Evolutionary conservation across 768 basidiomycete genomes (phyloP), one percentile per base, ranked within the genome.

Genomic region (Boletellus ananiceps): DNA sequence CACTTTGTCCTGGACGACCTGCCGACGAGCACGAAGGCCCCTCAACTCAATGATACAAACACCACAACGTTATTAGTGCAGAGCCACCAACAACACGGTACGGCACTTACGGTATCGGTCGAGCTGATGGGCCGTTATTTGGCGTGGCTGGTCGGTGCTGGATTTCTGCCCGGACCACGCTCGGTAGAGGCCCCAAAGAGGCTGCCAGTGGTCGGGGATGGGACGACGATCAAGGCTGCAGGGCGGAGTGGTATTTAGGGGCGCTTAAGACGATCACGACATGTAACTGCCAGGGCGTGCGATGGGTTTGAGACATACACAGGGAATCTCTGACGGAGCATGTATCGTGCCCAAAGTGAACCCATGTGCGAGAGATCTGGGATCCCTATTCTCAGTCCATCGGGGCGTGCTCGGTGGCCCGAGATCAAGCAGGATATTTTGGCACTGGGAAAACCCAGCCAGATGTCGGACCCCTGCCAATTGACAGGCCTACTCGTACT

Each of bases 1-100:
- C 95, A 99, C 69, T 97, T 97, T 58, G 96, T 98, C 21, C 74
- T 99, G 27, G 96, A 97, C 64, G 96, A 99, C 68, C 76, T 99
- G 16, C 96, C 96, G 5, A 96, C 94, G 21, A 92, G 88, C 62
- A 98, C 95, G 21, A 96, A 94, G 68, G 83, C 93, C 1, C 90
- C 96, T 2, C 86, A 88, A 54, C 73, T 98, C 42, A 89, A 95
- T 62, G 91, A 96, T 63, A 65, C 76, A 18, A 96, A 95, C 65
- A 94, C 92, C 15, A 69, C 68, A n/a, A 73, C 77, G 1, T 35
- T 62, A 11, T 63, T 98, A 36, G 67, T 90, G 40, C 60, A 58
- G 21, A 69, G 76, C 57, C 66, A 78, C 62, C 49, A 63, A 78
- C 62, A 49, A 63, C 50, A 61, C 62, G 57, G 58, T 32, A 71